phyloP scores from a whole-genome alignment of 2,329 filamentous ascomycete species.

The Alternaria gaisen region DNA sequence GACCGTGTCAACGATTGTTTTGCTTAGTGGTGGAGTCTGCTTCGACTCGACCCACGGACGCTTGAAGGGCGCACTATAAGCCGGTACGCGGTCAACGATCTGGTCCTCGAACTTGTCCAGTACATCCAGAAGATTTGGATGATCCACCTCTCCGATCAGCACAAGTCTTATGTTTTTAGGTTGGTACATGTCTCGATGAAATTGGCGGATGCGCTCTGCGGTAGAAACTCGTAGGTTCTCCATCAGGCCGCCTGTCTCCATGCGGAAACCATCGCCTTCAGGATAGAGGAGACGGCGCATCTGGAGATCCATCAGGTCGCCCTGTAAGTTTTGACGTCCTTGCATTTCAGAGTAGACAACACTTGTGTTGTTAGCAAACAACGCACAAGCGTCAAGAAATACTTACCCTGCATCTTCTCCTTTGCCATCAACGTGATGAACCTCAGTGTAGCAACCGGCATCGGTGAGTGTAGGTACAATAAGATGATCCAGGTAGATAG shows the following conservation, averaged over 20 bases:
- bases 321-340: conserved; percentile 83
- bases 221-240: conserved; percentile 87
- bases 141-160: conserved; percentile 90
- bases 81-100: conserved; percentile 82
- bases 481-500: conserved; percentile 94
- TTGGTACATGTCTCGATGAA: conserved; percentile 97
- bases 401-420: conserved; percentile 82
- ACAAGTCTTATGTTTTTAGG: conserved; percentile 93
- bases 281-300: conserved; percentile 85
- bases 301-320: conserved; percentile 86
- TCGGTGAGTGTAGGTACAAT: conserved; percentile 92
- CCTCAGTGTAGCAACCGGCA: conserved; percentile 91
- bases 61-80: conserved; percentile 77
- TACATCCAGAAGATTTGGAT: conserved; percentile 79
- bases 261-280: conserved; percentile 88
- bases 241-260: conserved; percentile 98
- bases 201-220: conserved; percentile 88
- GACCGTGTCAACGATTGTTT: conserved; percentile 78
- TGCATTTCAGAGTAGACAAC: conserved; percentile 99
- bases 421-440: conserved; percentile 92
- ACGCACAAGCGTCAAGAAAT: not conserved
- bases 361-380: conserved; percentile 49
- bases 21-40: conserved; percentile 74
- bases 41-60: conserved; percentile 91
- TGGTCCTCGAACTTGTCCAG: conserved; percentile 88